phyloP scores from a whole-genome alignment of 768 basidiomycete species.

The Kwoniella europaea region DNA sequence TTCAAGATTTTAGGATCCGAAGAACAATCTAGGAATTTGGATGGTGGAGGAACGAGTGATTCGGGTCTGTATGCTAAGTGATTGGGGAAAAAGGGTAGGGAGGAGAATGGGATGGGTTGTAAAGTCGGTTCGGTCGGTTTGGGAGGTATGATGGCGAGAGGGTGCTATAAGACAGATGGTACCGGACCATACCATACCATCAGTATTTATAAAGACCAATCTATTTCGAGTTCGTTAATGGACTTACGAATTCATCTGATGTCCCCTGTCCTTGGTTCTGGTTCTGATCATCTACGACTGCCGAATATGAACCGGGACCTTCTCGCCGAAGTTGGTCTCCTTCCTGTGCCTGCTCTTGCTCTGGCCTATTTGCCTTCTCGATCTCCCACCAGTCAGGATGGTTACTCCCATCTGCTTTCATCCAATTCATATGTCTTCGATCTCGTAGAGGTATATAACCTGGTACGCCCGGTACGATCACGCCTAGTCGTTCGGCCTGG shows the following conservation, averaged over 20 bases:
- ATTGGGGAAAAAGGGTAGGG: constrained; percentile 44
- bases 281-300: constrained; percentile 1
- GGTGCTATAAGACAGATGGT: constrained; percentile 15
- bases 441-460: constrained; percentile 50
- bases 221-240: not conserved
- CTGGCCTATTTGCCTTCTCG: constrained; percentile 6
- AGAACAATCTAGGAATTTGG: constrained; percentile 21
- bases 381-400: constrained; percentile 52
- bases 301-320: not conserved
- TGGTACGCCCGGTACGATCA: constrained; percentile 49
- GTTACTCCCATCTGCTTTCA: constrained; percentile 30
- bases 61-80: constrained; percentile 47
- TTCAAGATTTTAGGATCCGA: constrained; percentile 23
- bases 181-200: no score
- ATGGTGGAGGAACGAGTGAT: constrained; percentile 32
- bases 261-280: not conserved
- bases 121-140: constrained; percentile 1
- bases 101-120: constrained; percentile 34
- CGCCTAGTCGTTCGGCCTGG: constrained; percentile 46
- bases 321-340: not conserved
- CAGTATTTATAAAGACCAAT: not conserved
- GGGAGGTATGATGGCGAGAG: constrained; percentile 46
- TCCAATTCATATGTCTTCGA: constrained; percentile 24
- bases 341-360: constrained; percentile 5
- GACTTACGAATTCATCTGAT: constrained; percentile 4